Conservation (phyloP, 495 filamentous ascomycete species). For the Evernia prunastri region DNA sequence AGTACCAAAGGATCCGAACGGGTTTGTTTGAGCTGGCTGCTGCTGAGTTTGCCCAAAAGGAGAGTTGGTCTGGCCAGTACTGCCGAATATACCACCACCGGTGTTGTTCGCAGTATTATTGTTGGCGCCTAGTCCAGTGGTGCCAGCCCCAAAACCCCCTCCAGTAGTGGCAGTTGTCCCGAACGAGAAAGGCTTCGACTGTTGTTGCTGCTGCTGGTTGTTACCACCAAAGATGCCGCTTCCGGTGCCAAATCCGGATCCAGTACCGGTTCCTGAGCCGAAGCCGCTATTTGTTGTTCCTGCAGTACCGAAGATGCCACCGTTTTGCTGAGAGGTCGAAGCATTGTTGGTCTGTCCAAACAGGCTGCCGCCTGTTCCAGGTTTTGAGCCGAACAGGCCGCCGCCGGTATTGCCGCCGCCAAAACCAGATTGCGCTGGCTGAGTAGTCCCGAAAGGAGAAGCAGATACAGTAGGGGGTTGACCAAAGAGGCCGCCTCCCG, state of each 20-base stretch:
- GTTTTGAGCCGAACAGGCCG: constrained; percentile 37
- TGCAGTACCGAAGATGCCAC: constrained; percentile 47
- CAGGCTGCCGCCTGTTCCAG: constrained; percentile 35
- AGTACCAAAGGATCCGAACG: constrained; percentile 36
- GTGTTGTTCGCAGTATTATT: constrained; percentile 29
- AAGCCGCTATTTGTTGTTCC: constrained; percentile 12
- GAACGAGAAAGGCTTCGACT: constrained; percentile 20
- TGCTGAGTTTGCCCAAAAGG: constrained; percentile 16
- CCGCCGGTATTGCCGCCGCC: constrained; percentile 32
- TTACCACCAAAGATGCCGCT: constrained; percentile 42
- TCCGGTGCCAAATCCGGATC: constrained; percentile 27
- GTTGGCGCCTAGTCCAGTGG: constrained; percentile 23
- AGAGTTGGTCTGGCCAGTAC: constrained; percentile 14
- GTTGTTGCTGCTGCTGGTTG: constrained; percentile 35
- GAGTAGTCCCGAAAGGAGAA: constrained; percentile 49
- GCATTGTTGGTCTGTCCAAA: constrained; percentile 43
- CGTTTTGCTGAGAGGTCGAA: constrained; percentile 32
- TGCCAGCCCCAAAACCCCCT: constrained; percentile 51
- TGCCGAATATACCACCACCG: constrained; percentile 27
- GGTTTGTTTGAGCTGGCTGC: constrained; percentile 23
- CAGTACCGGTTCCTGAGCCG: constrained; percentile 29
- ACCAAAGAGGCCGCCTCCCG: constrained; percentile 48
- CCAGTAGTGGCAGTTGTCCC: constrained; percentile 30
- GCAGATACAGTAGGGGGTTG: constrained; percentile 36
- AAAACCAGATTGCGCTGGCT: constrained; percentile 39